Evolutionary conservation across 768 basidiomycete species (phyloP), one percentile per base, ranked within the genome.

Genomic region (Sarcodon aspratus): DNA sequence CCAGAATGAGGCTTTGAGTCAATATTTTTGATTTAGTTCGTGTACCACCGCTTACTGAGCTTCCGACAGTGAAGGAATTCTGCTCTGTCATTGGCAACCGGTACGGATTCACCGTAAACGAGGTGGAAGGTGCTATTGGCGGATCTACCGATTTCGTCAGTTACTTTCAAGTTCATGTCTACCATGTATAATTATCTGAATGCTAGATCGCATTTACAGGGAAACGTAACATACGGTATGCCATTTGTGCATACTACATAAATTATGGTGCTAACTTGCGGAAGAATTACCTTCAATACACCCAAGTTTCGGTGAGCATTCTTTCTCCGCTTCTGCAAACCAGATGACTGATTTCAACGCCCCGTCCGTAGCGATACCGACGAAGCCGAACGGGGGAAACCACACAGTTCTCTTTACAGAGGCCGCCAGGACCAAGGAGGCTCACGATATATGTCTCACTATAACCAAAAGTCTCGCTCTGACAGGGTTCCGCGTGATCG

Each of bases 101-200:
- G 37, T 82, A 76, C 52, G 75, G 71, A 12, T 57, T 76, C 60
- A 55, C 53, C 33, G 60, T 63, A 3, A 61, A 55, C 6, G 50
- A 57, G 6, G 50, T 47, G n/a, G 56, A 61, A 38, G 64, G 57
- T 9, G 64, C 70, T 3, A 67, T 76, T 8, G 64, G 64, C 13
- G 85, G 82, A 3, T 87, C 84, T 5, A 86, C 86, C 8, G 86
- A 89, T 62, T 87, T 88, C 61, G 86, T 87, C 52, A 67, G 83
- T 69, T 3, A 9, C 9, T 8, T 48, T 46, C 21, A 9, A n/a
- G 13, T n/a, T 33, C 33, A 0, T 35, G 32, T 48, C 36, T 21
- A 43, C 34, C 34, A 40, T 49, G 44, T 44, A 44, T 44, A 54
- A 44, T 40, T 43, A 27, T 6, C 37, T 45, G 34, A 47, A 27